Evolutionary conservation across 495 filamentous ascomycete genomes (phyloP).

Genomic region (Xylaria castorea): DNA sequence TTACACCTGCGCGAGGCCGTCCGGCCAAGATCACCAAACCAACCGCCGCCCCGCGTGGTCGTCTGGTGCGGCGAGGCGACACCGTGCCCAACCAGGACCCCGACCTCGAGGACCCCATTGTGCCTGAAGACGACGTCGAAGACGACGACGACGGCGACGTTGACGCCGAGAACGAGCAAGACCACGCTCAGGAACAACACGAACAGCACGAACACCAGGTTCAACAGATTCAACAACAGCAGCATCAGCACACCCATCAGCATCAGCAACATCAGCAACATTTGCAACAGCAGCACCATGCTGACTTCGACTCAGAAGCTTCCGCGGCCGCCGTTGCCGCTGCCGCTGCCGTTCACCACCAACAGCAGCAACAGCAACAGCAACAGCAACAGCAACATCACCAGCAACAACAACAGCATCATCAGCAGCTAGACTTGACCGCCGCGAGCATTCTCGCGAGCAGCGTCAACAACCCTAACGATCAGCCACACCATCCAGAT

Average conservation of each 20-base stretch:
- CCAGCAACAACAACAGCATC: constrained; percentile 37
- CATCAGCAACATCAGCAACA: constrained; percentile 19
- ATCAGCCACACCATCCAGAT: constrained; percentile 28
- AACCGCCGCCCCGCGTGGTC: constrained; percentile 29
- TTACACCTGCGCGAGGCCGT: constrained; percentile 47
- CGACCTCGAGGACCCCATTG: constrained; percentile 32
- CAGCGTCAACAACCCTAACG: constrained; percentile 36
- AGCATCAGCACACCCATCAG: constrained; percentile 20
- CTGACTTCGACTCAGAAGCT: constrained; percentile 43
- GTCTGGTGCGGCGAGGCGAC: constrained; percentile 38
- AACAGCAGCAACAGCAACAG: constrained; percentile 32
- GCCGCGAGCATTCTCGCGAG: constrained; percentile 41
- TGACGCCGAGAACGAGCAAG: constrained; percentile 30
- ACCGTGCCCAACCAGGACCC: constrained; percentile 31
- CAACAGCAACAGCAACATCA: constrained; percentile 39
- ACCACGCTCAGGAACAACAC: constrained; percentile 23
- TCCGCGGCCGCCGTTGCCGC: constrained; percentile 45
- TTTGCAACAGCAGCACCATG: constrained; percentile 28
- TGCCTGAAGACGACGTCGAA: constrained; percentile 32
- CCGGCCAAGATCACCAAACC: constrained; percentile 53
- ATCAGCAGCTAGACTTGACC: constrained; percentile 38
- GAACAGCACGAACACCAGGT: not conserved
- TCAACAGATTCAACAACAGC: not conserved
- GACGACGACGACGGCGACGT: constrained; percentile 28
- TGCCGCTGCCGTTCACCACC: constrained; percentile 42